A percentile compares a stretch with the other conserved stretches of the same genome.
phyloP scores from a whole-genome alignment of 1,284 basidiomycete genomes.

The Sporisorium scitamineum region DNA sequence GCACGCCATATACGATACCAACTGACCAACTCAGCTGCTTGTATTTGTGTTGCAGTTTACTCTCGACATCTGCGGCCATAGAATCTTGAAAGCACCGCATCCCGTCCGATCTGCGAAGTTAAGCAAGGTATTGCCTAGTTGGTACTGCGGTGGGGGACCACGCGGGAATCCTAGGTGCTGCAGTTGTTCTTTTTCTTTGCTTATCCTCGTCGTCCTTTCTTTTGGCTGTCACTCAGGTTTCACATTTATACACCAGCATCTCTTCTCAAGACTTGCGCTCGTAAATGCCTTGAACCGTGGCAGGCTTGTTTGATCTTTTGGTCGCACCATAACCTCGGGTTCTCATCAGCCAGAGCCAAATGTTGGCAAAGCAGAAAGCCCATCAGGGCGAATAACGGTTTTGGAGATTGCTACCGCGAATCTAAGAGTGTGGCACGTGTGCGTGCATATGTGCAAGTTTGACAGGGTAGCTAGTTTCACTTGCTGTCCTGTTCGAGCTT shows the following conservation, averaged over 20 bases:
- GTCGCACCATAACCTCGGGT: too few relatives aligned
- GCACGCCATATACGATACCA: too few relatives aligned
- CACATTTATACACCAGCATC: too few relatives aligned
- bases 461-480: conserved; percentile 1
- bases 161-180: conserved; percentile 83
- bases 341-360: too few relatives aligned
- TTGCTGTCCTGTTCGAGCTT: conserved; percentile 61
- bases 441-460: neutral
- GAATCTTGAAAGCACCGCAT: conserved; percentile 83
- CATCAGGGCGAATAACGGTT: conserved; percentile 2
- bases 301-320: too few relatives aligned
- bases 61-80: conserved; percentile 77
- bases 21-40: too few relatives aligned
- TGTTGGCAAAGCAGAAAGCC: too few relatives aligned
- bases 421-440: conserved; percentile 23
- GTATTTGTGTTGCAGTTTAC: neutral
- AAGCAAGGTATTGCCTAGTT: conserved; percentile 82
- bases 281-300: too few relatives aligned
- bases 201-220: neutral
- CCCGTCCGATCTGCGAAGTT: conserved; percentile 84
- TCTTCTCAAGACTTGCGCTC: too few relatives aligned
- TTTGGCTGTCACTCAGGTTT: neutral
- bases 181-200: conserved; percentile 73
- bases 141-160: conserved; percentile 87
- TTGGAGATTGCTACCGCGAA: conserved; percentile 26